Conservation (phyloP, 257 asterid genomes). For the Solanum virginianum region DNA sequence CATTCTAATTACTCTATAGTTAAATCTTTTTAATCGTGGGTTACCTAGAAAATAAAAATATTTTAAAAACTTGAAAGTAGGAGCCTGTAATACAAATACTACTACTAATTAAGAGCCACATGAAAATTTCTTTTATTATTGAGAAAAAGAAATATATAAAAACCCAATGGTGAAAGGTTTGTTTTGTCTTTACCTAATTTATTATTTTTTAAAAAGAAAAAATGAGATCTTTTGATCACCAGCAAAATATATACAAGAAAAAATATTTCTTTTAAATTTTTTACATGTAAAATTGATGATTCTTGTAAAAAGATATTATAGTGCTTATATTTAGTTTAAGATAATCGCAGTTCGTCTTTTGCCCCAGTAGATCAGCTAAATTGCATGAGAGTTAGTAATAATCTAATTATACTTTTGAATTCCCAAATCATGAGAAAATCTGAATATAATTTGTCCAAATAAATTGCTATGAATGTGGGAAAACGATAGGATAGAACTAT, state of each 20-base stretch:
- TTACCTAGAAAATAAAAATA: not conserved
- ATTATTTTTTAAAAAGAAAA: not conserved
- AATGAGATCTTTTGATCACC: not conserved
- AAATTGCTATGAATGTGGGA: not conserved
- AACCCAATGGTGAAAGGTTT: not conserved
- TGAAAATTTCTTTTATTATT: not conserved
- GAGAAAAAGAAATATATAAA: not conserved
- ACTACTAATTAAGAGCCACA: not conserved
- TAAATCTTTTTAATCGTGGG: not conserved
- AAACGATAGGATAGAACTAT: not conserved
- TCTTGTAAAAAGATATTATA: no score
- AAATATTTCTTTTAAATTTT: no score
- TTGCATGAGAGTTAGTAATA: not conserved
- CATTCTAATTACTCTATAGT: not conserved
- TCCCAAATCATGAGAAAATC: not conserved
- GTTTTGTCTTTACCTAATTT: not conserved
- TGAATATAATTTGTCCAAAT: not conserved
- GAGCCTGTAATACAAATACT: not conserved
- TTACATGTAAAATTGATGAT: no score
- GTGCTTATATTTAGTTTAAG: no score
- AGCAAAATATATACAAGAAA: not conserved
- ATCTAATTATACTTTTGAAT: not conserved
- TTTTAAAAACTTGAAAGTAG: not conserved
- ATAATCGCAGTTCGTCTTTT: no score
- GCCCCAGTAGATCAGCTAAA: no score